phyloP scores from a whole-genome alignment of 2,329 filamentous ascomycete species.

The Elsinoe perseae region DNA sequence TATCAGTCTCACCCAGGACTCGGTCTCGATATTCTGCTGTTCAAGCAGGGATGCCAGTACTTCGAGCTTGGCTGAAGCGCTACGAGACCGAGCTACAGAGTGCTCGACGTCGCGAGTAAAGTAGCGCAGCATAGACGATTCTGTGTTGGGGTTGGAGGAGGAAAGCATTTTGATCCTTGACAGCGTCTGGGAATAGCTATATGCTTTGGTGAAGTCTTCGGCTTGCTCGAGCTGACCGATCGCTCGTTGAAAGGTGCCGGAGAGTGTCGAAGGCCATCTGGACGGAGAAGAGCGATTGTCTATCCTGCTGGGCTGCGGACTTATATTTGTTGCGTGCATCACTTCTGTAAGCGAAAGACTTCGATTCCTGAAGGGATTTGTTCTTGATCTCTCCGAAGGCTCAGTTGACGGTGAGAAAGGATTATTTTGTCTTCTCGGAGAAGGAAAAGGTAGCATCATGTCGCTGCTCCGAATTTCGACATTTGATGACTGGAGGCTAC shows the following conservation, averaged over 20 bases:
- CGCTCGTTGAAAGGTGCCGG: slow-evolving; percentile 4
- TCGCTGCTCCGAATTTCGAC: slow-evolving; percentile 12
- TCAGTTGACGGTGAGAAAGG: slow-evolving; percentile 7
- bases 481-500: not conserved
- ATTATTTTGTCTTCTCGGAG: slow-evolving; percentile 3
- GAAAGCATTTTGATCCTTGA: slow-evolving; percentile 10
- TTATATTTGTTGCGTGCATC: slow-evolving; percentile 1
- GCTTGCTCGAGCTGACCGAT: not conserved
- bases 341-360: slow-evolving; percentile 8
- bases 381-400: not conserved
- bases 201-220: slow-evolving; percentile 14
- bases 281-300: not conserved
- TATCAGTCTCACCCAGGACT: slow-evolving; percentile 3
- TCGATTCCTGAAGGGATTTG: slow-evolving; percentile 7
- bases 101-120: slow-evolving; percentile 52
- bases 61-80: slow-evolving; percentile 69
- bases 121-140: slow-evolving; percentile 53
- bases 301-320: not conserved
- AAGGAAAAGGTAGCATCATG: slow-evolving; percentile 12
- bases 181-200: slow-evolving; percentile 7
- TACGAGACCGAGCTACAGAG: slow-evolving; percentile 43
- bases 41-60: slow-evolving; percentile 78
- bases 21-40: slow-evolving; percentile 57
- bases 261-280: slow-evolving; percentile 6
- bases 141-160: slow-evolving; percentile 9